These are phyloP conservation scores for Aspergillus brasiliensis DNA, from an alignment of 2,329 filamentous ascomycete genomes.

Conservation along the genomic window DNA sequence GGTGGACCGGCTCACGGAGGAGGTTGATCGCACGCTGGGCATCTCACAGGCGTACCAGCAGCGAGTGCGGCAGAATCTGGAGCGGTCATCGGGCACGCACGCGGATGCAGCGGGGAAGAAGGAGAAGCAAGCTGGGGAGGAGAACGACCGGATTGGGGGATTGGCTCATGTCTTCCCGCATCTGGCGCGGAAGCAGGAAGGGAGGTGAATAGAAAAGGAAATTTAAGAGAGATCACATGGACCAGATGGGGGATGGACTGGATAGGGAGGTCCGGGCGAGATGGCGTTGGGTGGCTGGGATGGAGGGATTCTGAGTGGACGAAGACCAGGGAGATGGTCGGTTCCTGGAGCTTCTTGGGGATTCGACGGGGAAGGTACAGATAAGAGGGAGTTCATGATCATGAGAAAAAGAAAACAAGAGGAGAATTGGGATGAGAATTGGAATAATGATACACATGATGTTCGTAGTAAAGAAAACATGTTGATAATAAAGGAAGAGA, in stretches of 20 bases:
- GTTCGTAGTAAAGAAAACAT: background rate
- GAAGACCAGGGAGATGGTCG: background rate
- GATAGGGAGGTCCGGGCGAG: background rate
- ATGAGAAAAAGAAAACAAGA: background rate
- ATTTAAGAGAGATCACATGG: background rate
- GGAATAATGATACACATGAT: background rate
- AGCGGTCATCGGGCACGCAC: constrained; percentile 14
- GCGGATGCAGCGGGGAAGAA: background rate
- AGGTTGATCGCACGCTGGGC: constrained; percentile 59
- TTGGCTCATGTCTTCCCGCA: constrained; percentile 42
- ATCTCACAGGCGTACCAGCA: constrained; percentile 51
- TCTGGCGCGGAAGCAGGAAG: constrained; percentile 23
- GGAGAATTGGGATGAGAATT: background rate
- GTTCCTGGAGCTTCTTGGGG: background rate
- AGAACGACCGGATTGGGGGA: constrained; percentile 16
- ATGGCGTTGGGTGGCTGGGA: constrained; percentile 8
- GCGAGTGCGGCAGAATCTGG: constrained; percentile 38
- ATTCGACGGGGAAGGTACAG: too few species aligned
- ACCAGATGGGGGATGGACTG: background rate
- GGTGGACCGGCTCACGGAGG: constrained; percentile 59
- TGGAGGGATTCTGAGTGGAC: background rate
- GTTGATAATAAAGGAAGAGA: background rate
- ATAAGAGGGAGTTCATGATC: too few species aligned
- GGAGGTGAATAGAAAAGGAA: constrained; percentile 11
- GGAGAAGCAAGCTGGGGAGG: background rate